These are phyloP conservation scores for Mycena pura DNA, from an alignment of 768 basidiomycete genomes.

Conservation along the genomic window DNA sequence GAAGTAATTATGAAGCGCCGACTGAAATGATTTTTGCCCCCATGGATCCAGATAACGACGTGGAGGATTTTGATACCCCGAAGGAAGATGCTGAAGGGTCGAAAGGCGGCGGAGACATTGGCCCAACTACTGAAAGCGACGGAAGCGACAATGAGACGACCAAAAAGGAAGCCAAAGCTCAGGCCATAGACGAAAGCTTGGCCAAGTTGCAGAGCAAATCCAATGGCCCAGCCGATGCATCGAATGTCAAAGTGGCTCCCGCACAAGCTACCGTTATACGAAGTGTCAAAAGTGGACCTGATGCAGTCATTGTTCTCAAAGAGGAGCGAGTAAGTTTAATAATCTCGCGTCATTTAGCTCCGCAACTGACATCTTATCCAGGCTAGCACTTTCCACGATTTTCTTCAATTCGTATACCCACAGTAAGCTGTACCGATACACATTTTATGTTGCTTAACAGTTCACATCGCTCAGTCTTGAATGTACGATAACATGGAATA, in stretches of 20 bases:
- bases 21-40: constrained; percentile 69
- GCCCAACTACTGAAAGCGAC: constrained; percentile 27
- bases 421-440: constrained; percentile 65
- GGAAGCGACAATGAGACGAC: constrained; percentile 15
- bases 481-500: constrained; percentile 95
- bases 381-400: constrained; percentile 91
- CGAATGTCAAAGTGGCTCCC: constrained; percentile 31
- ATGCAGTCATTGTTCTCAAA: constrained; percentile 87
- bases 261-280: constrained; percentile 50
- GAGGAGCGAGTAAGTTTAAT: constrained; percentile 74
- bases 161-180: constrained; percentile 38
- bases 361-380: constrained; percentile 30
- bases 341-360: neutral
- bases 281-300: constrained; percentile 59
- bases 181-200: constrained; percentile 59
- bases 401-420: constrained; percentile 92
- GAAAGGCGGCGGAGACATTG: constrained; percentile 44
- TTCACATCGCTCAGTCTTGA: constrained; percentile 62
- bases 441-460: neutral
- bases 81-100: too few relatives aligned
- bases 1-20: constrained; percentile 45
- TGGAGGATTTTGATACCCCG: constrained; percentile 45
- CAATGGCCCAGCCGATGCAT: constrained; percentile 6
- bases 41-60: constrained; percentile 55
- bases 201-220: constrained; percentile 58